A percentile compares a stretch with the other conserved stretches of the same genome.
Conservation (phyloP, 306 rosid genomes). For the Glycine tomentella region DNA sequence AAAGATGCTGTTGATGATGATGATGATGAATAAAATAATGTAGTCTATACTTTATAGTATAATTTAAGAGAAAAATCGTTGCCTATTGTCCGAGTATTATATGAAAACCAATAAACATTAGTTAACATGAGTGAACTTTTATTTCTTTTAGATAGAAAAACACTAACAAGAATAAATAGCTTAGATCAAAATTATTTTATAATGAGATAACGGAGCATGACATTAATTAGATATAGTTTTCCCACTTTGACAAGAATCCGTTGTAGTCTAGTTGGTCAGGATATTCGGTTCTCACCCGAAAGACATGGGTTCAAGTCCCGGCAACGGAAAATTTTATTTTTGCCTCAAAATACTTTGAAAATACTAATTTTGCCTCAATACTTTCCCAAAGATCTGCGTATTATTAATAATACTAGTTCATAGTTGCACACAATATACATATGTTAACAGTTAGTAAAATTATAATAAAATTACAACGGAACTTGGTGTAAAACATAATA, state of each 20-base stretch:
- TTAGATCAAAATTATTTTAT: neutral
- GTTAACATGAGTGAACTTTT: neutral
- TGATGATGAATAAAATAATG: neutral
- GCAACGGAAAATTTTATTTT: conserved; percentile 54
- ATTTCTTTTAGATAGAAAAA: no score
- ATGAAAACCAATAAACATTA: neutral
- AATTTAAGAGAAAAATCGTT: neutral
- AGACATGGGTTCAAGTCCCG: conserved; percentile 67
- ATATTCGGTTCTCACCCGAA: conserved; percentile 62
- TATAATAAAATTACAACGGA: no score
- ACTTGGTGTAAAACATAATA: neutral
- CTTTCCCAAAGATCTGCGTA: no score
- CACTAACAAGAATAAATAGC: no score
- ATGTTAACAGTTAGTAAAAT: no score
- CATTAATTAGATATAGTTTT: no score
- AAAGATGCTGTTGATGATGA: no score
- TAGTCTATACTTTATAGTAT: neutral
- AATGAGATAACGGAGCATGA: no score
- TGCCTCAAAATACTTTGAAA: no score
- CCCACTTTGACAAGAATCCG: conserved; percentile 26
- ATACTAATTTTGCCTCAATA: no score
- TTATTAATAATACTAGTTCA: neutral
- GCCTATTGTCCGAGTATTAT: neutral
- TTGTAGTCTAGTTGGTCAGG: conserved; percentile 69
- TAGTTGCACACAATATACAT: neutral